Evolutionary conservation across 179 eudicot genomes (phyloP).

Genomic region (Gypsophila paniculata): DNA sequence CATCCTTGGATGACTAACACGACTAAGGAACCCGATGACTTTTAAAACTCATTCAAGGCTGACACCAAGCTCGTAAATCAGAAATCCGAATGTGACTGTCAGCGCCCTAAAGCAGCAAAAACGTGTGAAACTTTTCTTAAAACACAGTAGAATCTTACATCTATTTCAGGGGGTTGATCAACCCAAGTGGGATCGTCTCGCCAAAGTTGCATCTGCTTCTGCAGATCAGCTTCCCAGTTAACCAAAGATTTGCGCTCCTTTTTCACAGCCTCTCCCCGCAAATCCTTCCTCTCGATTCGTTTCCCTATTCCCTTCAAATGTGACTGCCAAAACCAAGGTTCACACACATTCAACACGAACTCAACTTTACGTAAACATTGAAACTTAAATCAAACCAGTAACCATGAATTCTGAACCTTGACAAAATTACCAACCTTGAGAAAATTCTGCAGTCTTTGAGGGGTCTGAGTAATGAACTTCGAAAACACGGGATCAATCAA

Average conservation of each 20-base stretch:
- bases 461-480: conserved; percentile 43
- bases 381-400: neutral
- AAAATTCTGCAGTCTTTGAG: conserved; percentile 45
- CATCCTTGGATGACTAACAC: neutral
- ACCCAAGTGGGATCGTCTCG: conserved; percentile 74
- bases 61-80: neutral
- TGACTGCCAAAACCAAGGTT: conserved; percentile 39
- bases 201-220: conserved; percentile 83
- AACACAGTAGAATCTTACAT: conserved; percentile 39
- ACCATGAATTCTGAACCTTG: no score
- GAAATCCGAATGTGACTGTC: no score
- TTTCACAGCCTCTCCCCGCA: conserved; percentile 14
- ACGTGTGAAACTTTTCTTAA: neutral
- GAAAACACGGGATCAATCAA: conserved; percentile 45
- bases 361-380: neutral
- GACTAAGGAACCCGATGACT: neutral
- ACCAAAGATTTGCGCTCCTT: conserved; percentile 36
- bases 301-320: conserved; percentile 36
- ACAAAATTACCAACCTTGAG: conserved; percentile 39
- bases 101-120: conserved; percentile 12
- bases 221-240: conserved; percentile 46
- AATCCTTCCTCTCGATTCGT: conserved; percentile 26
- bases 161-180: conserved; percentile 53
- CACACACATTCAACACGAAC: neutral
- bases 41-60: neutral